Conservation (phyloP, 345 rosid species). For the Dipteronia sinensis region DNA sequence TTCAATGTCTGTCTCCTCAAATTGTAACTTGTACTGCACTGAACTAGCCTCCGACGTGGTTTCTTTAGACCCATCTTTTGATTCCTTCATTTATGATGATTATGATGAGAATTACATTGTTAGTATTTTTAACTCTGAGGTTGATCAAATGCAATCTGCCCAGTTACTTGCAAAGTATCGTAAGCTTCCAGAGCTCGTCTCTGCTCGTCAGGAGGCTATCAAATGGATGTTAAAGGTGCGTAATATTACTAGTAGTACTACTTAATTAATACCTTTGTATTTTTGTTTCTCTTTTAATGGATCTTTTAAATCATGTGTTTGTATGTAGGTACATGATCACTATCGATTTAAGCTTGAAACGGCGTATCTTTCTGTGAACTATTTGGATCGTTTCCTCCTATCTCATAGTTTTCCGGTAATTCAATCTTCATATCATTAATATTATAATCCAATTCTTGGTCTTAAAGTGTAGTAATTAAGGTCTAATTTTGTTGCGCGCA, state of each 20-base stretch:
- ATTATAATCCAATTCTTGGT: background rate
- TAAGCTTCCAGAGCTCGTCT: constrained; percentile 17
- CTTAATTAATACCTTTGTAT: no score
- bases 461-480: no score
- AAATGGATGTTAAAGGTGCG: constrained; percentile 42
- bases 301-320: background rate
- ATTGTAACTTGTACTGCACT: constrained; percentile 32
- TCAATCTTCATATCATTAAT: background rate
- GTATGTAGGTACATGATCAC: constrained; percentile 35
- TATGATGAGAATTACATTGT: constrained; percentile 26
- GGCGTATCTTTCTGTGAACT: constrained; percentile 37
- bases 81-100: background rate
- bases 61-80: constrained; percentile 9
- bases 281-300: background rate
- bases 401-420: constrained; percentile 30
- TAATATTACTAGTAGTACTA: no score
- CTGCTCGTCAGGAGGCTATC: constrained; percentile 35
- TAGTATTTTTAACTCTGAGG: constrained; percentile 30
- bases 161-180: constrained; percentile 7
- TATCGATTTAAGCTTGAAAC: constrained; percentile 36
- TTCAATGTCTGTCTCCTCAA: constrained; percentile 32
- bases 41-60: constrained; percentile 29
- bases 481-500: constrained; percentile 10
- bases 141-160: constrained; percentile 27
- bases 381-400: constrained; percentile 40